Base-by-base conservation (phyloP, 257 asterid genomes). In the Plantago major region DNA sequence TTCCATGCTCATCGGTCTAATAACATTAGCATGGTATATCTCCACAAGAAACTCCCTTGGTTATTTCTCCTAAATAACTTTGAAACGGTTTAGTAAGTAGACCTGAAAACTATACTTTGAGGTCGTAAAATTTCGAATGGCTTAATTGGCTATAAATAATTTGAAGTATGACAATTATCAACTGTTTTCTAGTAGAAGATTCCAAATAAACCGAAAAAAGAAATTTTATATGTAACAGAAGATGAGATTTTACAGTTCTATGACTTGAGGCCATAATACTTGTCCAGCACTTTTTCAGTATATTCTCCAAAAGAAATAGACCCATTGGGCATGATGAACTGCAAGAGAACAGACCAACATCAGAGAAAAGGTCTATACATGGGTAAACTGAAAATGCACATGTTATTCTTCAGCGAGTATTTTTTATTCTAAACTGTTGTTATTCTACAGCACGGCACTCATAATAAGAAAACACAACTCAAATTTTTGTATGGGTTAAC, bases 221-320 rank as follows among this genome's bases (percentile, higher is more conserved):
- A 30, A 8, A 11, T 30, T 55, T 6, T 19, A 33, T n/a, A 55
- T 7, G 61, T 37, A 53, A 6, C 19, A 42, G 50, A 42, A 19
- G 11, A 58, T 58, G 49, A 42, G 48, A 42, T 15, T 63, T 65
- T 54, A 72, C 60, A 33, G 40, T 33, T 33, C 6, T 33, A 33
- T 5, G 65, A 58, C 71, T 84, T 77, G 66, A 68, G 72, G 62
- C 83, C 95, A 71, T 90, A 90, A 71, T 87, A 90, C 80, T 88
- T 85, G 85, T 85, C 95, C 50, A 90, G 86, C 70, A 90, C 79
- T 71, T 80, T 83, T 77, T 87, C 97, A 0, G 97, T 80, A 51
- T 90, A 88, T 46, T 90, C 96, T 67, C 97, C 97, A 60, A 90
- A 90, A 44, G 96, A 83, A 64, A 88, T 80, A 64, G 82, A 83